Conservation (phyloP, 1,139 yeast genomes). For the Meyerozyma smithsonii region DNA sequence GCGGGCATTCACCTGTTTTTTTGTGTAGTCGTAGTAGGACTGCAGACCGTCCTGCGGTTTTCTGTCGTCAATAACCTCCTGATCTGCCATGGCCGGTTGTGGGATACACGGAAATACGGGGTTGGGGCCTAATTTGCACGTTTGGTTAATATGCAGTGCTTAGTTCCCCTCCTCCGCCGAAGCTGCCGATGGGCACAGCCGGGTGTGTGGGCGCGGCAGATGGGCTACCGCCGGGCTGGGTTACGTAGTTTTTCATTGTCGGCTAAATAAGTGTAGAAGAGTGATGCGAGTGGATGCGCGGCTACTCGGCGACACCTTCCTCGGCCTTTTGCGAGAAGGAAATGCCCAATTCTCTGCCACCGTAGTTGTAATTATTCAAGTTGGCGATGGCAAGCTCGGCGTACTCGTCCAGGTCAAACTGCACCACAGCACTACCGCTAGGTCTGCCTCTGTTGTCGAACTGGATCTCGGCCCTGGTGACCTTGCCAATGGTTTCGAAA, state of each 20-base stretch:
- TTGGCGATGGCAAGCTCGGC: slow-evolving; percentile 75
- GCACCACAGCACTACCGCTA: slow-evolving; percentile 80
- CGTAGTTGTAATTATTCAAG: slow-evolving; percentile 76
- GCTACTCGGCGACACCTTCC: no score
- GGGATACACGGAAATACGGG: not conserved
- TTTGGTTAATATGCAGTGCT: not conserved
- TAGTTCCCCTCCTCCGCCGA: no score
- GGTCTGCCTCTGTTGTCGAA: slow-evolving; percentile 63
- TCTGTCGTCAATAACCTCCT: not conserved
- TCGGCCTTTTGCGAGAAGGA: slow-evolving; percentile 48
- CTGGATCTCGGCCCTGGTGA: slow-evolving; percentile 74
- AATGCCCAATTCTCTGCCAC: slow-evolving; percentile 67
- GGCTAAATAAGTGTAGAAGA: not conserved
- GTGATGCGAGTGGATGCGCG: no score
- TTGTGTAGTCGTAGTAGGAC: slow-evolving; percentile 3
- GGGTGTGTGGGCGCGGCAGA: no score
- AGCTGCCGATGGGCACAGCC: no score
- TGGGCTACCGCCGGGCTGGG: no score
- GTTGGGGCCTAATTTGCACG: not conserved
- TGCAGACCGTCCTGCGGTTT: not conserved
- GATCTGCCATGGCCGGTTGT: not conserved
- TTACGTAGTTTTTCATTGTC: not conserved
- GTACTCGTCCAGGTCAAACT: slow-evolving; percentile 60
- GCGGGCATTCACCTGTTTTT: slow-evolving; percentile 4
- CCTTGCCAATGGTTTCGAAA: slow-evolving; percentile 81